Base-by-base conservation (phyloP, 495 filamentous ascomycete species). In the Podospora australis region DNA sequence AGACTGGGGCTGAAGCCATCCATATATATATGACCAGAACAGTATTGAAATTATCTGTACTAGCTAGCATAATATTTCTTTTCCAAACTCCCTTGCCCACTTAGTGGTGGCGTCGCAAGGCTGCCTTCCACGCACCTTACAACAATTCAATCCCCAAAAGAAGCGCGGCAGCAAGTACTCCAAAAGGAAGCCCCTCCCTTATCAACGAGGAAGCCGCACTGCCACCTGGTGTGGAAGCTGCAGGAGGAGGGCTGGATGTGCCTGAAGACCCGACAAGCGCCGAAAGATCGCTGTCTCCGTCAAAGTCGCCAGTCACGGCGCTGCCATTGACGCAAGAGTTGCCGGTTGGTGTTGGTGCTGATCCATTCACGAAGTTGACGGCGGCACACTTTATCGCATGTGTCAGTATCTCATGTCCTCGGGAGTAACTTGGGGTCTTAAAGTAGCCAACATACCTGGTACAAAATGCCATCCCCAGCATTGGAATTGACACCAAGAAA, bases 331-430 rank as follows among this genome's bases (percentile, higher is more conserved):
- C 65, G 61, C 76, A 79, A 7, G 43, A 2, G 9, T 50, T 50
- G 7, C 51, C 50, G 1, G 54, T 50, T 0, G 50, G 19, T 3
- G 44, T 2, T 0, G 52, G 34, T 40, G 39, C 54, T 26, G 51
- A 55, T 21, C 75, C 76, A 13, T 62, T 51, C 28, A 78, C 69
- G 49, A 78, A 77, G 53, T 70, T 68, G 52, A 78, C 71, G 21
- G 69, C 65, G 17, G 72, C 62, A 45, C 76, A 79, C 76, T 79
- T 6, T 20, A 16, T 9, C n/a, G 13, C 19, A n/a, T 42, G 1
- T 17, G 21, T 39, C 9, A 55, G 54, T n/a, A 44, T 13, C 0
- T 9, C 8, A n/a, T 39, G 7, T 48, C 48, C 22, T 23, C 20
- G 28, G 14, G 0, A 23, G 5, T 7, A 42, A 39, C 34, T 5